Conservation (phyloP, 179 eudicot species). For the Beta macrorhiza region DNA sequence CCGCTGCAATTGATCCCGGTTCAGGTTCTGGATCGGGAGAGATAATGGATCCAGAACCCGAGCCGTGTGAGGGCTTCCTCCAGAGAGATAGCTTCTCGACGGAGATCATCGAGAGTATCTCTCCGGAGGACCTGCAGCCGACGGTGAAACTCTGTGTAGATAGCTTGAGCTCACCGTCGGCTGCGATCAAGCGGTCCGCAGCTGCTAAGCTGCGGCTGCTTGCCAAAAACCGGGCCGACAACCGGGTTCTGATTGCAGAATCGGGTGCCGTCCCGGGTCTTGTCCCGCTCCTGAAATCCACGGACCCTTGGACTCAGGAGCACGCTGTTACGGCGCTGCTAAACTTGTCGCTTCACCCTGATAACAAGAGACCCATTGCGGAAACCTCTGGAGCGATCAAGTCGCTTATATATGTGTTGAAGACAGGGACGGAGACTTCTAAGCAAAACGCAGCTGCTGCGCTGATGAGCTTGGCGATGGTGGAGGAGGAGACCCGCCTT, state of each 20-base stretch:
- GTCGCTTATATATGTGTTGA: slow-evolving; percentile 62
- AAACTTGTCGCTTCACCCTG: slow-evolving; percentile 60
- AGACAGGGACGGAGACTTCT: slow-evolving; percentile 75
- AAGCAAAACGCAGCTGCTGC: slow-evolving; percentile 93
- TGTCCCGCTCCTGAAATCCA: slow-evolving; percentile 56
- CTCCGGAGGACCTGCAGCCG: slow-evolving; percentile 81
- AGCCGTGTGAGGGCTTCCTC: slow-evolving; percentile 66
- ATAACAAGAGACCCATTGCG: slow-evolving; percentile 49
- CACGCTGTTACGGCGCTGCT: slow-evolving; percentile 88
- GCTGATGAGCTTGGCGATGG: slow-evolving; percentile 62
- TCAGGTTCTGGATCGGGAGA: slow-evolving; percentile 15
- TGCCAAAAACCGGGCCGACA: slow-evolving; percentile 84
- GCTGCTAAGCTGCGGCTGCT: slow-evolving; percentile 73
- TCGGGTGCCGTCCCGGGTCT: slow-evolving; percentile 80
- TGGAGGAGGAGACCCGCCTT: slow-evolving; percentile 71
- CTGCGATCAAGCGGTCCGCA: slow-evolving; percentile 65
- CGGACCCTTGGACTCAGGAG: slow-evolving; percentile 83
- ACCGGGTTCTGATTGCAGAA: slow-evolving; percentile 75
- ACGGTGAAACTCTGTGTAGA: slow-evolving; percentile 84
- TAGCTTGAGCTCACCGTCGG: slow-evolving; percentile 55
- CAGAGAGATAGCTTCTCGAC: slow-evolving; percentile 71
- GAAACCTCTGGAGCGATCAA: slow-evolving; percentile 53
- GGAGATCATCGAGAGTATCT: slow-evolving; percentile 78
- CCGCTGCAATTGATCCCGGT: background rate
- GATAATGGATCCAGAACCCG: slow-evolving; percentile 30